Conservation (phyloP, 176 grass and related monocot genomes). For the Oryza glumipatula region DNA sequence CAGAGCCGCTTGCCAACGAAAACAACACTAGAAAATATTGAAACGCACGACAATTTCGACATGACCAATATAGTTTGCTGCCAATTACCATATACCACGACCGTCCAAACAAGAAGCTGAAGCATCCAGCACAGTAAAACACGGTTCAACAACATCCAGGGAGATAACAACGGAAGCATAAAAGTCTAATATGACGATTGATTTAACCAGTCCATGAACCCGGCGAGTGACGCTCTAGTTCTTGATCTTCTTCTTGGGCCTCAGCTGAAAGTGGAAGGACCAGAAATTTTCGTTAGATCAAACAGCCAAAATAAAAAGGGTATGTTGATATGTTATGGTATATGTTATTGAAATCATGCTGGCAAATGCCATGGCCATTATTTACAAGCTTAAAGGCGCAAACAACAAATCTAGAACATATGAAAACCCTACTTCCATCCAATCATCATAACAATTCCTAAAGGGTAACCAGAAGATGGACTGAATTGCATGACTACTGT, state of each 20-base stretch:
- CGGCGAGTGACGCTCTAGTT: slow-evolving; percentile 32
- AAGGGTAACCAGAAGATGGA: too few species aligned
- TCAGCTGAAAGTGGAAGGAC: slow-evolving; percentile 44
- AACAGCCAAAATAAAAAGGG: not conserved
- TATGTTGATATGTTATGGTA: too few species aligned
- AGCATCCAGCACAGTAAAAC: not conserved
- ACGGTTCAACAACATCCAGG: slow-evolving; percentile 20
- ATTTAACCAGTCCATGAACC: slow-evolving; percentile 28
- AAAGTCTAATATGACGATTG: not conserved
- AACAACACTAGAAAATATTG: not conserved
- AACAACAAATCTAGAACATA: not conserved
- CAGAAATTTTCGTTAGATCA: not conserved
- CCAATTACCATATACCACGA: slow-evolving; percentile 30
- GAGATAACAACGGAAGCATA: not conserved
- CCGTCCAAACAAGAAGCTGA: not conserved
- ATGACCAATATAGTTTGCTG: slow-evolving; percentile 1
- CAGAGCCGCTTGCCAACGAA: too few species aligned
- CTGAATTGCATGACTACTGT: too few species aligned
- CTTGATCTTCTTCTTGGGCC: slow-evolving; percentile 88
- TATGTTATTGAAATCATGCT: not conserved
- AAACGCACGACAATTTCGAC: not conserved
- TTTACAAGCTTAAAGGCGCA: not conserved
- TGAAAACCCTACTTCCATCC: not conserved
- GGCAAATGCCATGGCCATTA: not conserved
- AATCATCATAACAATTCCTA: too few species aligned